These are phyloP conservation scores for Aspergillus bridgeri DNA, from an alignment of 495 filamentous ascomycete genomes.

Conservation along the genomic window DNA sequence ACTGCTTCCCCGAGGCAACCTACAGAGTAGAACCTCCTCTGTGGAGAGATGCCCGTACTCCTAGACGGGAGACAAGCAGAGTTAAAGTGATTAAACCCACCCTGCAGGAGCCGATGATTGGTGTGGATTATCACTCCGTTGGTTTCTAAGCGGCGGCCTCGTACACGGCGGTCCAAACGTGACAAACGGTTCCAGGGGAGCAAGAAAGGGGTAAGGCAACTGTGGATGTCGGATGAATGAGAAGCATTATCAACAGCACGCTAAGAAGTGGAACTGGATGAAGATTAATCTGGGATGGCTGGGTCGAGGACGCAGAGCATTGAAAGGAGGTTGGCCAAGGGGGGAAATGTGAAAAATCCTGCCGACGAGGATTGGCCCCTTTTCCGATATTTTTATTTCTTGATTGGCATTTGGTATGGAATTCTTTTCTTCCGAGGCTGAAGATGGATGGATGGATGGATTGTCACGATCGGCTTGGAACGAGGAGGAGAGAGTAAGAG, in stretches of 20 bases:
- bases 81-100: constrained; percentile 9
- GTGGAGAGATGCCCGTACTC: no score
- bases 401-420: background rate
- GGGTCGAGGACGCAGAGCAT: background rate
- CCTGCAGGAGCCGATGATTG: constrained; percentile 1
- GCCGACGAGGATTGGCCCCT: background rate
- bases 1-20: background rate
- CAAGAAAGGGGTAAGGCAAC: background rate
- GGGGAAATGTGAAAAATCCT: no score
- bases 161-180: background rate
- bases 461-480: no score
- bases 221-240: background rate
- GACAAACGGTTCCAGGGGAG: background rate
- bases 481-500: no score
- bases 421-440: constrained; percentile 1
- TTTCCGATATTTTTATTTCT: background rate
- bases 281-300: constrained; percentile 13
- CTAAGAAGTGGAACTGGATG: constrained; percentile 12
- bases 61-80: background rate
- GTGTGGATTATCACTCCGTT: background rate
- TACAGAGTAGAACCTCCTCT: no score
- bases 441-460: no score
- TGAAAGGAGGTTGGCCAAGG: background rate
- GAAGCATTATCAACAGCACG: constrained; percentile 11
- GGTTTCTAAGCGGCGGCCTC: background rate